Evolutionary conservation across 768 basidiomycete species (phyloP).

Genomic region (Daedaleopsis sinensis): DNA sequence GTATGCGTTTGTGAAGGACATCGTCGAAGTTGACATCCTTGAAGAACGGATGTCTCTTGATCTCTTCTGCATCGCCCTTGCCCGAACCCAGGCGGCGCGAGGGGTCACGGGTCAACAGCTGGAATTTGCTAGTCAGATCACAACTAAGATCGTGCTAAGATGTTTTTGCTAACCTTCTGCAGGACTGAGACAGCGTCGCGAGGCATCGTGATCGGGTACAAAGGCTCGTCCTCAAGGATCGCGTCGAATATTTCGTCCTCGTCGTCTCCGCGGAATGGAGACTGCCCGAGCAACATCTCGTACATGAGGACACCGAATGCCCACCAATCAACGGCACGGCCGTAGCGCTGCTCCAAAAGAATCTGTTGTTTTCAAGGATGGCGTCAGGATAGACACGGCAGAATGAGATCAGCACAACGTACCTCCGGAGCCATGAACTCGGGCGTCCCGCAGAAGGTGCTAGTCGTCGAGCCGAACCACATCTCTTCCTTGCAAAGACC

Average conservation of each 20-base stretch:
- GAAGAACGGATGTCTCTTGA: constrained; percentile 98
- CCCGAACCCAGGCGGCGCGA: constrained; percentile 87
- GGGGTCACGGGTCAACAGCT: constrained; percentile 95
- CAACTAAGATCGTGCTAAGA: not conserved
- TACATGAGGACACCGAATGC: constrained; percentile 98
- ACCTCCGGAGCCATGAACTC: constrained; percentile 99
- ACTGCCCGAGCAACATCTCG: constrained; percentile 98
- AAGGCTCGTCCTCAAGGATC: constrained; percentile 95
- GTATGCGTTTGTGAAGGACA: constrained; percentile 95
- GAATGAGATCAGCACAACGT: constrained; percentile 7
- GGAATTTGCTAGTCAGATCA: not conserved
- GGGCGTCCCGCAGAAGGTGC: constrained; percentile 98
- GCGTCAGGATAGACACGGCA: no score
- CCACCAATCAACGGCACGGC: constrained; percentile 99
- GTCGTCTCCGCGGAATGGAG: constrained; percentile 98
- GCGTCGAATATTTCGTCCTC: constrained; percentile 99
- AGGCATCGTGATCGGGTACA: constrained; percentile 99
- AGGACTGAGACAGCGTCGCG: constrained; percentile 94
- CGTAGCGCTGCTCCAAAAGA: constrained; percentile 97
- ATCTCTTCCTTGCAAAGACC: constrained; percentile 99
- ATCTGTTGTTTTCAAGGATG: constrained; percentile 57
- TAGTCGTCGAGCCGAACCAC: constrained; percentile 95
- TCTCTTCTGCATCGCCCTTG: constrained; percentile 93
- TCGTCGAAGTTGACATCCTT: constrained; percentile 98
- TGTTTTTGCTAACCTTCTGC: constrained; percentile 68